Evolutionary conservation across 2,329 filamentous ascomycete genomes (phyloP).

Genomic region (Beauveria sp.): DNA sequence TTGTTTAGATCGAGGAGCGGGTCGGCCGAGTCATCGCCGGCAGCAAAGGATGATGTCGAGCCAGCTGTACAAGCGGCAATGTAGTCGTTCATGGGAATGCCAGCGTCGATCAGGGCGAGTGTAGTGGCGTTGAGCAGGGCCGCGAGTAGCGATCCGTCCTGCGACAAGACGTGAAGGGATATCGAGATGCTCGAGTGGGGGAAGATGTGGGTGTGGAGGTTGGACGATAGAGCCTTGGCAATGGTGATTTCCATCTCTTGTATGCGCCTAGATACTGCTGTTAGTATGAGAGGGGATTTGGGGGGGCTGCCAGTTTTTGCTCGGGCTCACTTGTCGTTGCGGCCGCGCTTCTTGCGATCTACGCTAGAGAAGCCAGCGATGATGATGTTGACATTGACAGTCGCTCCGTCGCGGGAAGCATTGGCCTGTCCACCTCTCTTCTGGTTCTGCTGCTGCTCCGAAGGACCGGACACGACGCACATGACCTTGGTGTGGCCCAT

Average conservation of each 20-base stretch:
- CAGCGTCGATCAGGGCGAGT: constrained; percentile 86
- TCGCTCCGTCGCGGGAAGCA: constrained; percentile 38
- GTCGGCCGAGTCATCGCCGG: constrained; percentile 62
- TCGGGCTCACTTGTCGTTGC: constrained; percentile 65
- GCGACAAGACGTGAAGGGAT: constrained; percentile 76
- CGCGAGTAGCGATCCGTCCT: constrained; percentile 85
- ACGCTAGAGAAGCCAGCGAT: constrained; percentile 83
- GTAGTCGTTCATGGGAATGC: constrained; percentile 91
- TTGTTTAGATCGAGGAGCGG: constrained; percentile 73
- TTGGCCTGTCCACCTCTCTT: constrained; percentile 31
- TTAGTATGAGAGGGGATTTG: neutral
- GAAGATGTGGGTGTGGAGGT: constrained; percentile 80
- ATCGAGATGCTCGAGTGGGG: constrained; percentile 80
- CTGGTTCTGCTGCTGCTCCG: constrained; percentile 46
- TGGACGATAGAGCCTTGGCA: constrained; percentile 65
- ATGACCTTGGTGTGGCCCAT: constrained; percentile 98
- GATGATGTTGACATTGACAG: constrained; percentile 73
- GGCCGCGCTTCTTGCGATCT: constrained; percentile 69
- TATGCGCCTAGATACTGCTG: constrained; percentile 51
- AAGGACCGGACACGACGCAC: constrained; percentile 82
- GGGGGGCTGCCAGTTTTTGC: no score
- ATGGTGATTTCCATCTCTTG: constrained; percentile 77
- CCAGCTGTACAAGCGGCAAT: constrained; percentile 83
- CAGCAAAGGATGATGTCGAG: constrained; percentile 59
- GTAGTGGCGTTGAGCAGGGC: constrained; percentile 87